Conservation (phyloP, 495 filamentous ascomycete genomes). For the Beverwykella pulmonaria region DNA sequence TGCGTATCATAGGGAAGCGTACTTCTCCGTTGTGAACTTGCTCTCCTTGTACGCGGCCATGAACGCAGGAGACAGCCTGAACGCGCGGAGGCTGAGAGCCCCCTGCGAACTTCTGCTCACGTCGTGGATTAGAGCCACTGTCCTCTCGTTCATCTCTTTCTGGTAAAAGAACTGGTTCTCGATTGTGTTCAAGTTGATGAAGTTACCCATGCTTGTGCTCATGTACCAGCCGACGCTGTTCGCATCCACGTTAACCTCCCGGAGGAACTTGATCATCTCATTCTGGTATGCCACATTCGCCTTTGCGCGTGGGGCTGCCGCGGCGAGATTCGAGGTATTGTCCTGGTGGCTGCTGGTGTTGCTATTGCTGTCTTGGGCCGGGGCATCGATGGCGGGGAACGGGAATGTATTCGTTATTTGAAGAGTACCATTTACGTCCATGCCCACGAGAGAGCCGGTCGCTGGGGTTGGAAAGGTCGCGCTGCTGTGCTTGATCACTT, state of each 20-base stretch:
- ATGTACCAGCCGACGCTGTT: conserved; percentile 99
- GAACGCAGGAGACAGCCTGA: conserved; percentile 83
- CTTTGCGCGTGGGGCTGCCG: conserved; percentile 88
- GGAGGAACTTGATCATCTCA: conserved; percentile 95
- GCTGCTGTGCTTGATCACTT: conserved; percentile 91
- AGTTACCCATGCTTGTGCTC: conserved; percentile 98
- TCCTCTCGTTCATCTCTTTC: conserved; percentile 86
- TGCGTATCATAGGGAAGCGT: conserved; percentile 40
- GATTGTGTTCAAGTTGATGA: conserved; percentile 89
- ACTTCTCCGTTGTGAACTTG: conserved; percentile 97
- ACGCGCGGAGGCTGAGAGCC: conserved; percentile 84
- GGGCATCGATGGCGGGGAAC: conserved; percentile 83
- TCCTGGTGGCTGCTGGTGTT: conserved; percentile 69
- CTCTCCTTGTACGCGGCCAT: conserved; percentile 92
- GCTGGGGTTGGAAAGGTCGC: conserved; percentile 84
- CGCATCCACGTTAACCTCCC: conserved; percentile 97
- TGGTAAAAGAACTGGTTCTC: conserved; percentile 99
- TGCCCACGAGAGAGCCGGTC: conserved; percentile 87
- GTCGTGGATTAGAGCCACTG: conserved; percentile 93
- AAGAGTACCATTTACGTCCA: conserved; percentile 82
- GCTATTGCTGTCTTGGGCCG: conserved; percentile 75
- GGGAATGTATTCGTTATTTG: conserved; percentile 94
- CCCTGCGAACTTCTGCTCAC: conserved; percentile 92
- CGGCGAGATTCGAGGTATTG: conserved; percentile 69
- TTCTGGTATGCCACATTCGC: conserved; percentile 85